Conservation (phyloP, 2,329 filamentous ascomycete species). For the Coccinonectria pachysandricola region DNA sequence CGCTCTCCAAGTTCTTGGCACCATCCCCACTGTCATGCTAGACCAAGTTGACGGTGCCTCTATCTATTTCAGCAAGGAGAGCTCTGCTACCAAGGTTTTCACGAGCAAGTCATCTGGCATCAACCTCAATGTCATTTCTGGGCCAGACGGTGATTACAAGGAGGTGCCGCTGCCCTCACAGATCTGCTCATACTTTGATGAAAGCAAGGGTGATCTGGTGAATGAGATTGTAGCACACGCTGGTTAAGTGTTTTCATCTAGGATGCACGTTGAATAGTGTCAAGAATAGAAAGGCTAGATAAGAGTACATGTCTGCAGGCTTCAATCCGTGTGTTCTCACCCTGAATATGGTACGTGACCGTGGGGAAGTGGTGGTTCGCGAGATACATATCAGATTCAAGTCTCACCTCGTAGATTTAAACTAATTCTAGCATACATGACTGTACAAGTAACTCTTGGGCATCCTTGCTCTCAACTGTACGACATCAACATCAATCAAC, state of each 20-base stretch:
- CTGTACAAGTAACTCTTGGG: too few relatives aligned
- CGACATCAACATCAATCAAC: too few relatives aligned
- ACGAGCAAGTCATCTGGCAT: slow-evolving; percentile 79
- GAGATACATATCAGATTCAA: too few relatives aligned
- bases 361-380: too few relatives aligned
- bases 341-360: too few relatives aligned
- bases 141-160: slow-evolving; percentile 68
- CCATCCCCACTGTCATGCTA: slow-evolving; percentile 76
- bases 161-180: slow-evolving; percentile 86
- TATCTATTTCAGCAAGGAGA: slow-evolving; percentile 77
- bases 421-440: too few relatives aligned
- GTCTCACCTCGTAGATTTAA: too few relatives aligned
- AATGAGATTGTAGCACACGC: slow-evolving; percentile 95
- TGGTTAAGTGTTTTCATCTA: slow-evolving; percentile 42
- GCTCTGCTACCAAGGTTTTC: slow-evolving; percentile 69
- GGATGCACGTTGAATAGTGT: slow-evolving; percentile 9
- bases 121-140: slow-evolving; percentile 73
- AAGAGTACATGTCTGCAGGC: too few relatives aligned
- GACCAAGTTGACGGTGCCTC: slow-evolving; percentile 89
- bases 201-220: slow-evolving; percentile 62
- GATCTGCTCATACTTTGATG: slow-evolving; percentile 65
- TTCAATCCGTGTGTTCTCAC: too few relatives aligned
- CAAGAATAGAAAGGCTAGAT: too few relatives aligned
- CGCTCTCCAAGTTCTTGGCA: slow-evolving; percentile 81
- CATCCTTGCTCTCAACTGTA: too few relatives aligned